A percentile compares a stretch with the other conserved stretches of the same genome.
Evolutionary conservation across 2,329 filamentous ascomycete genomes (phyloP).

Genomic region (Microdochium paspali): DNA sequence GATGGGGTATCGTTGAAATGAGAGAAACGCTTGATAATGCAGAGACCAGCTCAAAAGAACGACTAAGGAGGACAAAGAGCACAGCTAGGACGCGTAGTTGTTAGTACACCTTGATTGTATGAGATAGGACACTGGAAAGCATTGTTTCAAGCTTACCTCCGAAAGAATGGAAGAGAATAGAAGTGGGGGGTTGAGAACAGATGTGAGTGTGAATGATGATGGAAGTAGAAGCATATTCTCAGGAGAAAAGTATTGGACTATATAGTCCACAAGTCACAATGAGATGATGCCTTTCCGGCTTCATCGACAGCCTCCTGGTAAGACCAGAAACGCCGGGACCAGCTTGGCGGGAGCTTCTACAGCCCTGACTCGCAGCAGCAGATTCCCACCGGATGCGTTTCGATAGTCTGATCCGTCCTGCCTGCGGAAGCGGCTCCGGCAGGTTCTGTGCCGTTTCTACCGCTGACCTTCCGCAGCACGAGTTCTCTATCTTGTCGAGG

Average conservation of each 20-base stretch:
- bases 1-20: constrained; percentile 4
- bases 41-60: constrained; percentile 35
- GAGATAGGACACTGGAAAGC: constrained; percentile 1
- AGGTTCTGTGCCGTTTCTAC: not conserved
- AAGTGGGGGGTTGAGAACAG: constrained; percentile 1
- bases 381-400: not conserved
- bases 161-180: constrained; percentile 33
- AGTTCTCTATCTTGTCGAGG: too few relatives aligned
- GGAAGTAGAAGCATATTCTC: not conserved
- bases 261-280: not conserved
- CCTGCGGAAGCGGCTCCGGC: not conserved
- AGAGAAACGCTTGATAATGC: constrained; percentile 21
- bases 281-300: not conserved
- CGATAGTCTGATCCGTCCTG: not conserved
- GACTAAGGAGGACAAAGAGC: constrained; percentile 37
- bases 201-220: not conserved
- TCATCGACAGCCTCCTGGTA: not conserved
- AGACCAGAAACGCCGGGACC: not conserved
- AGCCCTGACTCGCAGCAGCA: too few relatives aligned
- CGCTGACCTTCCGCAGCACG: too few relatives aligned
- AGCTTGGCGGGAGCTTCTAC: not conserved
- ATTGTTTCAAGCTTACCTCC: constrained; percentile 32
- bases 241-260: not conserved
- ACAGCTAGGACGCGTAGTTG: constrained; percentile 28
- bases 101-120: constrained; percentile 1